A percentile compares a stretch with the other conserved stretches of the same genome.
phyloP scores from a whole-genome alignment of 1,284 basidiomycete species.

The Agroathelia rolfsii region DNA sequence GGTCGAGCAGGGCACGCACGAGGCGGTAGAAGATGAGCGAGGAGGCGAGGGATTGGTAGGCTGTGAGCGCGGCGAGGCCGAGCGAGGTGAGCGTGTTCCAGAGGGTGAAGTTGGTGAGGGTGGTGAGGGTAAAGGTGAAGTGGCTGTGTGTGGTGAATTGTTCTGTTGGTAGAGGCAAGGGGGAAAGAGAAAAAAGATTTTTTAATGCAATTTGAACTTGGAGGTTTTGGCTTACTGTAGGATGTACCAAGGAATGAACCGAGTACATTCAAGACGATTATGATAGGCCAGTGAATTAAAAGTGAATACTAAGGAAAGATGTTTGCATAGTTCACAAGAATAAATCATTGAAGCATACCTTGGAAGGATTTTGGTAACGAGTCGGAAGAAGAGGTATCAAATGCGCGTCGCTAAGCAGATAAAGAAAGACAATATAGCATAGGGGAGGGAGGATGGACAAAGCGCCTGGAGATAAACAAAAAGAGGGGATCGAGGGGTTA shows the following conservation, averaged over 20 bases:
- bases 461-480: constrained; percentile 27
- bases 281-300: too few species aligned
- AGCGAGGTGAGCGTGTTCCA: constrained; percentile 51
- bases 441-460: constrained; percentile 48
- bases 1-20: constrained; percentile 34
- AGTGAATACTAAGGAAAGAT: too few species aligned
- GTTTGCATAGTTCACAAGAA: too few species aligned
- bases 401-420: constrained; percentile 35
- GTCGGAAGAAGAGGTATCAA: constrained; percentile 44
- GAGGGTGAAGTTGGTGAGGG: constrained; percentile 25
- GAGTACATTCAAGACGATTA: constrained; percentile 44
- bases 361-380: too few species aligned
- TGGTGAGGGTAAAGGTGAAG: constrained; percentile 33
- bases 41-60: constrained; percentile 49
- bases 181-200: constrained; percentile 4
- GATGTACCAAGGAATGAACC: constrained; percentile 55
- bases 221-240: constrained; percentile 33
- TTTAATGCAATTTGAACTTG: not conserved
- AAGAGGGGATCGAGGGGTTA: constrained; percentile 6
- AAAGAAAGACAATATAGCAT: constrained; percentile 45
- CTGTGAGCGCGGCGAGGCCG: constrained; percentile 46
- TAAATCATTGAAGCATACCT: constrained; percentile 31
- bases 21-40: constrained; percentile 49
- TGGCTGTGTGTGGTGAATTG: constrained; percentile 28
- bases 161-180: constrained; percentile 27